Evolutionary conservation across 805 yeast species (phyloP).

Genomic region (Saturnispora gosingensis): DNA sequence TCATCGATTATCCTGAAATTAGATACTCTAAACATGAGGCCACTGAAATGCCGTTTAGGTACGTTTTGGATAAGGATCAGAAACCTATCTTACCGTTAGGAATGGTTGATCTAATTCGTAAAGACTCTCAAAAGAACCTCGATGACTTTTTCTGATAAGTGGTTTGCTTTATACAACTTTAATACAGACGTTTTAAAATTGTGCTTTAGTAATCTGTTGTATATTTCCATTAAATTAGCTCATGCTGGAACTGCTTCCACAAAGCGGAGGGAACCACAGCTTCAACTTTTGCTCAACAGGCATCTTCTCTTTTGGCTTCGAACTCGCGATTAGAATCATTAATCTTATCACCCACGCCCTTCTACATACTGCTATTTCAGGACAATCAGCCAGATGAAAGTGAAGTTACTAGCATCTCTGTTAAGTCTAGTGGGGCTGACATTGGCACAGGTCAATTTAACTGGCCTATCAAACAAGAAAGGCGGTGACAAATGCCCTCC

Average conservation of each 20-base stretch:
- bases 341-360: neutral
- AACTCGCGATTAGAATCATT: neutral
- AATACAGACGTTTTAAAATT: neutral
- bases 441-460: neutral
- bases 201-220: neutral
- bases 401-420: neutral
- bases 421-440: neutral
- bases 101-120: conserved; percentile 76
- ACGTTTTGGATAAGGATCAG: conserved; percentile 52
- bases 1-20: conserved; percentile 91
- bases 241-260: neutral
- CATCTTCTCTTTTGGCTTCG: neutral
- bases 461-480: conserved; percentile 13
- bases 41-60: conserved; percentile 96
- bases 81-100: conserved; percentile 87
- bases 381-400: neutral
- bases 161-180: neutral
- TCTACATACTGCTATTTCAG: neutral
- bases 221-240: neutral
- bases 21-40: conserved; percentile 82
- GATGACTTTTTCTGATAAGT: conserved; percentile 47
- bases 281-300: neutral
- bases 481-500: conserved; percentile 56
- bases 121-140: conserved; percentile 75
- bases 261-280: neutral